Evolutionary conservation across 202 grass and related monocot genomes (phyloP).

Genomic region (Setaria viridis): DNA sequence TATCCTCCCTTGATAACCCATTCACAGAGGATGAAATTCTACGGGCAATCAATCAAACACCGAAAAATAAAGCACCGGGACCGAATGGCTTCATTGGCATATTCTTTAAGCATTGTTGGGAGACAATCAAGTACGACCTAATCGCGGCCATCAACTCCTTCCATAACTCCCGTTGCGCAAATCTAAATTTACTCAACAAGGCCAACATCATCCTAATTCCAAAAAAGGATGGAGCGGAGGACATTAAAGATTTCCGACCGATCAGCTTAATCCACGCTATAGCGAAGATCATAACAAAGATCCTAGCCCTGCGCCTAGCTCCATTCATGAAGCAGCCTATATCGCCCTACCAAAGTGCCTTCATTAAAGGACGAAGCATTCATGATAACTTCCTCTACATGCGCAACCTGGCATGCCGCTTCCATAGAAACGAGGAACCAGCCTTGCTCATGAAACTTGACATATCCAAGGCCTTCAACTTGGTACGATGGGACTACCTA

Average conservation of each 20-base stretch:
- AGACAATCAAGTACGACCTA: background rate
- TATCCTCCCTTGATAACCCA: background rate
- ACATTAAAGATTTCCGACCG: background rate
- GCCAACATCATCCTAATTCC: background rate
- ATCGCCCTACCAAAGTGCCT: background rate
- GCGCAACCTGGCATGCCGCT: accelerated
- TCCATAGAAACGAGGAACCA: background rate
- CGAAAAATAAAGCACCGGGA: background rate
- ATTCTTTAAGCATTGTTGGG: background rate
- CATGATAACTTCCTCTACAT: background rate
- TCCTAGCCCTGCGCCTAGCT: accelerated
- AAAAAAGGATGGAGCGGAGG: background rate
- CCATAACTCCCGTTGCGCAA: accelerated
- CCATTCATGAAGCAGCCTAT: accelerated
- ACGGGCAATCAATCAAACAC: background rate
- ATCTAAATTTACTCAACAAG: background rate
- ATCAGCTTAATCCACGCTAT: background rate
- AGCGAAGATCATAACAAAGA: background rate
- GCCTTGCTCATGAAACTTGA: background rate
- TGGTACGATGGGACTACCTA: background rate
- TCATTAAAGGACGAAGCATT: background rate
- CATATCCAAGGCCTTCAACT: background rate
- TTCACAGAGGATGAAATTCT: background rate
- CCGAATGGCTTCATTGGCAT: background rate
- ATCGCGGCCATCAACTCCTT: background rate